Evolutionary conservation across 768 basidiomycete species (phyloP).

Genomic region (Russula brevipes): DNA sequence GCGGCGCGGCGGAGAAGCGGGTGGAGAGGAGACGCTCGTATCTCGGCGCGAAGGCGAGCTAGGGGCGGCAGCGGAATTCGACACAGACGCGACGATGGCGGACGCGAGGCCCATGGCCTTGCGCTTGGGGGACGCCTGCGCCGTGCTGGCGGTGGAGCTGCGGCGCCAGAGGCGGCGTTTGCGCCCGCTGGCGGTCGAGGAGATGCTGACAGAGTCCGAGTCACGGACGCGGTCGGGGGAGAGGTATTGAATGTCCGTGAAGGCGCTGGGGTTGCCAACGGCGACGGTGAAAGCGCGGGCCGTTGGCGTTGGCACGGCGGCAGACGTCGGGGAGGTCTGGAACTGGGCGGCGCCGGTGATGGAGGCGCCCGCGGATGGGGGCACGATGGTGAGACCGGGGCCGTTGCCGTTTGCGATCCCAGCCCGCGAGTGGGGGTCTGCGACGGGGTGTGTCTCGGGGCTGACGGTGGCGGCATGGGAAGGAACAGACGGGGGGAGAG

Average conservation of each 20-base stretch:
- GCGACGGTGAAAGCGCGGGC: constrained; percentile 8
- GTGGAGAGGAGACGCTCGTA: neutral
- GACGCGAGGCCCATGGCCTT: constrained; percentile 57
- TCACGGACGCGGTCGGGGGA: constrained; percentile 20
- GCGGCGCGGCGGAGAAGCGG: constrained; percentile 6
- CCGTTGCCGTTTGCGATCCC: neutral
- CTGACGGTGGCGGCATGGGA: neutral
- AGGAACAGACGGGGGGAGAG: neutral
- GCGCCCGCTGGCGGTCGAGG: constrained; percentile 25
- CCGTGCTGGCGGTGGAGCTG: constrained; percentile 5
- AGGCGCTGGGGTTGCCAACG: neutral
- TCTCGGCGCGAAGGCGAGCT: constrained; percentile 9
- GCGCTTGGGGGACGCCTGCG: constrained; percentile 28
- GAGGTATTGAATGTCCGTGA: constrained; percentile 10
- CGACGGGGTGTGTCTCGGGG: neutral
- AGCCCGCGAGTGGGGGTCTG: constrained; percentile 9
- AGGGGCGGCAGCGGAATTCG: constrained; percentile 41
- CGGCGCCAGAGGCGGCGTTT: constrained; percentile 22
- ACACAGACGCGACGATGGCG: constrained; percentile 65
- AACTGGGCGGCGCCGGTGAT: constrained; percentile 31
- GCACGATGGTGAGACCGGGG: constrained; percentile 25
- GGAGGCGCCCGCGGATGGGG: constrained; percentile 45
- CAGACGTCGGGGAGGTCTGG: constrained; percentile 7
- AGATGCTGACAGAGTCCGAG: constrained; percentile 23
- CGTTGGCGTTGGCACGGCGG: neutral